Conservation (phyloP, 2,329 filamentous ascomycete species). For the Aspergillus latus region DNA sequence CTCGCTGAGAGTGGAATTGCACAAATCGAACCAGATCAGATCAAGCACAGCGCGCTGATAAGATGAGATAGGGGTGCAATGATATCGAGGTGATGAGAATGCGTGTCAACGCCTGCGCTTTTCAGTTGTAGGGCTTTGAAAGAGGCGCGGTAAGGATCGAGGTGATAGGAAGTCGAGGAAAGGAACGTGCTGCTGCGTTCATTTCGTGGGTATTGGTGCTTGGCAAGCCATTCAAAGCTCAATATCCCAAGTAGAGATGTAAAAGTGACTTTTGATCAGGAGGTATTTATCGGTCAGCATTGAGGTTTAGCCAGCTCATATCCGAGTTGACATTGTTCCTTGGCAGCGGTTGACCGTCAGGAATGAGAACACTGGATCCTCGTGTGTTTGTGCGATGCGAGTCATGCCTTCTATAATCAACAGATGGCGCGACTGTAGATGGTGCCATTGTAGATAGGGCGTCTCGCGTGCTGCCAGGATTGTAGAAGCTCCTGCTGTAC, state of each 20-base stretch:
- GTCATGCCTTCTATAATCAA: conserved; percentile 20
- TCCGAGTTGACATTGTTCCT: conserved; percentile 35
- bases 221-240: too few relatives aligned
- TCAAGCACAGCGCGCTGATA: not conserved
- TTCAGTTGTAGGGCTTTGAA: not conserved
- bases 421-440: conserved; percentile 15
- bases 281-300: conserved; percentile 24
- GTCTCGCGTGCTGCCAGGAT: conserved; percentile 23
- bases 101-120: not conserved
- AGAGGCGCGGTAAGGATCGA: not conserved
- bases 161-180: not conserved
- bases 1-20: conserved; percentile 1
- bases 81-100: not conserved
- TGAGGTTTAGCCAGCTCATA: conserved; percentile 47
- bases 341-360: conserved; percentile 28
- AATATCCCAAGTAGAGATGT: too few relatives aligned
- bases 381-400: conserved; percentile 24
- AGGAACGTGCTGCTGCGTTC: not conserved
- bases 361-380: conserved; percentile 37
- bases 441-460: conserved; percentile 19
- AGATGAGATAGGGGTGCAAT: not conserved
- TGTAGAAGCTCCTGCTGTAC: conserved; percentile 43
- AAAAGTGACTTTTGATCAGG: not conserved
- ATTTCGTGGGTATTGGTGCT: too few relatives aligned
- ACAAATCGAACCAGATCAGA: not conserved